These are phyloP conservation scores for Schizochytrium sp. DNA, from an alignment of 108 stramenopile species.

Conservation along the genomic window DNA sequence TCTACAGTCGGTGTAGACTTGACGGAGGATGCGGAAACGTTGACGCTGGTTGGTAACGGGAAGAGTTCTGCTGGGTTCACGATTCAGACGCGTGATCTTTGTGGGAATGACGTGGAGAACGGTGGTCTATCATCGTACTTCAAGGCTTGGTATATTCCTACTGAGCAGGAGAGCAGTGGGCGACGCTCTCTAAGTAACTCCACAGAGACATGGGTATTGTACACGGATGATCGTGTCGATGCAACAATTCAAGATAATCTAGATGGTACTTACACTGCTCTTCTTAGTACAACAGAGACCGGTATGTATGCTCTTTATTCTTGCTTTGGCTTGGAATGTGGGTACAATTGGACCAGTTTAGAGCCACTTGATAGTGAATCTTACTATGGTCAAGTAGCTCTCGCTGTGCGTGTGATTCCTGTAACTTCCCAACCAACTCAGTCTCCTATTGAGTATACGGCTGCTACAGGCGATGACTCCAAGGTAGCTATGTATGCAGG, in stretches of 20 bases:
- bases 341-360: background rate
- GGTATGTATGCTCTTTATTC: conserved; percentile 31
- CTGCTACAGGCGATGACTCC: background rate
- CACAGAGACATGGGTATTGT: background rate
- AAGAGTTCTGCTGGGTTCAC: conserved; percentile 3
- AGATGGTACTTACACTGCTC: conserved; percentile 38
- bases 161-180: background rate
- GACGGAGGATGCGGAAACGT: background rate
- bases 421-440: conserved; percentile 1
- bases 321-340: conserved; percentile 24
- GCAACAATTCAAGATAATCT: background rate
- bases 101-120: conserved; percentile 8
- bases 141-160: conserved; percentile 37
- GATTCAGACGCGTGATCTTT: conserved; percentile 11
- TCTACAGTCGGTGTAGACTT: background rate
- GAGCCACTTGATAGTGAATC: background rate
- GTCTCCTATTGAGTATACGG: background rate
- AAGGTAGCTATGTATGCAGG: background rate
- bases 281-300: background rate
- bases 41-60: background rate
- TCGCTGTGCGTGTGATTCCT: background rate
- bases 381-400: conserved; percentile 25
- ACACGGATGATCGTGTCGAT: conserved; percentile 16
- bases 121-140: conserved; percentile 1
- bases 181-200: no score